Conservation (phyloP, 2,329 filamentous ascomycete genomes). For the Fusarium napiforme region DNA sequence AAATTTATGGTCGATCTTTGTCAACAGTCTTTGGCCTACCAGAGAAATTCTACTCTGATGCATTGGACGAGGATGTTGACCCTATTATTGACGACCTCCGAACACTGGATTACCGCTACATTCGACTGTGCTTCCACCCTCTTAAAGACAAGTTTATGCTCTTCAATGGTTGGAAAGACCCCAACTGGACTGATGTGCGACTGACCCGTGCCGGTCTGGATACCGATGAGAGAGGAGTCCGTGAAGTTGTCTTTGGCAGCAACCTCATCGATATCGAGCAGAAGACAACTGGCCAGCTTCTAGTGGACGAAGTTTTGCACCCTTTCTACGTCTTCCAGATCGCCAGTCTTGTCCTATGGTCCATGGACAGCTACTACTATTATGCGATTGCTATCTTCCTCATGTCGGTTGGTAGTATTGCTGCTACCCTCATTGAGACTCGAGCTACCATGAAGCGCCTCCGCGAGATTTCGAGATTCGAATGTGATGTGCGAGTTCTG, state of each 20-base stretch:
- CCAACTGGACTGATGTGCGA: slow-evolving; percentile 82
- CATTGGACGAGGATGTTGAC: slow-evolving; percentile 72
- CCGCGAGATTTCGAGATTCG: slow-evolving; percentile 91
- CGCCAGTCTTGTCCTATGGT: slow-evolving; percentile 94
- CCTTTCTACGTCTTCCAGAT: slow-evolving; percentile 99
- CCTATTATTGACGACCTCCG: slow-evolving; percentile 80
- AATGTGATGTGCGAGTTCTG: slow-evolving; percentile 93
- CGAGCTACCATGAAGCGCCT: slow-evolving; percentile 90
- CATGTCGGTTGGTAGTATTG: slow-evolving; percentile 93
- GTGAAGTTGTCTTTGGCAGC: slow-evolving; percentile 86
- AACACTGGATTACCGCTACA: slow-evolving; percentile 90
- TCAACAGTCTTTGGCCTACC: slow-evolving; percentile 74
- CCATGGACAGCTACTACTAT: slow-evolving; percentile 95
- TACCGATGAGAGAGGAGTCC: slow-evolving; percentile 84
- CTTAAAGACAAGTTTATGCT: slow-evolving; percentile 88
- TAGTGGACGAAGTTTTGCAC: slow-evolving; percentile 95
- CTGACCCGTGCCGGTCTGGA: slow-evolving; percentile 83
- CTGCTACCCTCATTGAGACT: slow-evolving; percentile 89
- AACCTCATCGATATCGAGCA: slow-evolving; percentile 95
- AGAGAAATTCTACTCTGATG: slow-evolving; percentile 67
- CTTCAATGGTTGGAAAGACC: slow-evolving; percentile 93
- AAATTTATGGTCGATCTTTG: slow-evolving; percentile 64
- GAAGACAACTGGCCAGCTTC: slow-evolving; percentile 82
- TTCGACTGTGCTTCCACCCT: slow-evolving; percentile 92
- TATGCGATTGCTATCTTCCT: slow-evolving; percentile 95